Evolutionary conservation across 2,329 filamentous ascomycete species (phyloP), one percentile per base, ranked within the genome.

Genomic region (Didymella lethalis): DNA sequence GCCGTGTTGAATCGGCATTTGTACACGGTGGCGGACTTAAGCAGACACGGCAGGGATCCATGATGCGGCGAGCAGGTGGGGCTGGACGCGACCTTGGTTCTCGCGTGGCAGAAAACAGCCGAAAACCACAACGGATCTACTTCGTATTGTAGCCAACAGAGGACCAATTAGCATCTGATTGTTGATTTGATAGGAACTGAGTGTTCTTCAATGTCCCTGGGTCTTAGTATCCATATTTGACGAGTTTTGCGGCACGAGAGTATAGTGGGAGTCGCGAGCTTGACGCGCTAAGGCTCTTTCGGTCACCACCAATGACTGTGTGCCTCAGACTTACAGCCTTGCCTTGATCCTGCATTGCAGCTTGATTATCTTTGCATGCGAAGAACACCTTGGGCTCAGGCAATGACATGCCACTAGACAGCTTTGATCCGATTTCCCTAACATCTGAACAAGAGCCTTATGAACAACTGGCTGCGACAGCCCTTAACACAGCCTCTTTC

Each of bases 11-110:
- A 41, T 34, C 46, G 47, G 47, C 48, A 32, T 23, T 40, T 47
- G 48, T 26, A n/a, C 10, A 48, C 51, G 48, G 48, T 48, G 55
- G 48, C 44, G 57, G 53, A 52, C 14, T 53, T 48, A 54, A 45
- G 38, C 36, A 40, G 36, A 18, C 25, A 29, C 38, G 41, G 38
- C 36, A 40, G 36, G 25, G 31, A 29, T 26, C n/a, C 7, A 36
- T 43, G 28, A 54, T 49, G 43, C 56, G 36, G 49, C 45, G 14
- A 45, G 44, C 44, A 53, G 26, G 58, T 57, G 58, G 58, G 58
- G 58, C 48, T 44, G 20, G 16, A 28, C 48, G 54, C 54, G 54
- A 50, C 47, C 25, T 14, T 50, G 12, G 23, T 23, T 23, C 23
- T 23, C 23, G 23, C 23, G 23, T 23, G 23, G 23, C 23, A 23